phyloP scores from a whole-genome alignment of 495 filamentous ascomycete genomes.

The Hyphodiscus hymeniophilus region DNA sequence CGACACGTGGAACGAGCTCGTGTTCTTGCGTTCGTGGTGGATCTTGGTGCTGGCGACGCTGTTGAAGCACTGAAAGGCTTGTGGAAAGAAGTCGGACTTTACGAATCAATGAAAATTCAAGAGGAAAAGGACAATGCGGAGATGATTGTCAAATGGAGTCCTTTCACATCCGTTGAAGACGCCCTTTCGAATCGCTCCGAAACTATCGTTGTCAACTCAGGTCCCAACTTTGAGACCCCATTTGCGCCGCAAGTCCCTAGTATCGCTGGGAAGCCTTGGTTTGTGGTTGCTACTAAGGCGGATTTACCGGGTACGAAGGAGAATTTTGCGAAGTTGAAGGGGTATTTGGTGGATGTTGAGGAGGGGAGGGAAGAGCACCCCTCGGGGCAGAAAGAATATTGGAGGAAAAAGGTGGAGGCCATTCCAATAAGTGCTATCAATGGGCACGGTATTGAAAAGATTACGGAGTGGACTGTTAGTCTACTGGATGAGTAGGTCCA shows the following conservation, averaged over 20 bases:
- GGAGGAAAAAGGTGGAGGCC: conserved; percentile 54
- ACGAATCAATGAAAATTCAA: conserved; percentile 63
- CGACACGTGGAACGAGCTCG: conserved; percentile 90
- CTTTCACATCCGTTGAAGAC: conserved; percentile 17
- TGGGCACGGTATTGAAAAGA: conserved; percentile 70
- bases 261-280: conserved; percentile 88
- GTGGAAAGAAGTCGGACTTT: conserved; percentile 84
- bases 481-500: conserved; percentile 38
- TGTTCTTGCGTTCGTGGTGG: conserved; percentile 88
- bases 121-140: conserved; percentile 45
- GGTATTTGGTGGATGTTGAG: conserved; percentile 56
- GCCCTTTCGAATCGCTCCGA: conserved; percentile 10
- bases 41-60: conserved; percentile 73
- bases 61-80: conserved; percentile 67
- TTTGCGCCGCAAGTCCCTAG: conserved; percentile 35
- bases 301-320: conserved; percentile 72
- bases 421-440: conserved; percentile 86
- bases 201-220: conserved; percentile 29
- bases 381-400: conserved; percentile 55
- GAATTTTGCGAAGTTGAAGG: conserved; percentile 61
- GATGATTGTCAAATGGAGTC: conserved; percentile 26
- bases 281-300: conserved; percentile 92
- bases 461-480: conserved; percentile 68
- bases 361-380: conserved; percentile 57
- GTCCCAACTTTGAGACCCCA: conserved; percentile 18